Percentiles rank a stretch among this genome's conserved stretches.
Evolutionary conservation across 2,329 filamentous ascomycete genomes (phyloP).

Genomic region (Nemania serpens): DNA sequence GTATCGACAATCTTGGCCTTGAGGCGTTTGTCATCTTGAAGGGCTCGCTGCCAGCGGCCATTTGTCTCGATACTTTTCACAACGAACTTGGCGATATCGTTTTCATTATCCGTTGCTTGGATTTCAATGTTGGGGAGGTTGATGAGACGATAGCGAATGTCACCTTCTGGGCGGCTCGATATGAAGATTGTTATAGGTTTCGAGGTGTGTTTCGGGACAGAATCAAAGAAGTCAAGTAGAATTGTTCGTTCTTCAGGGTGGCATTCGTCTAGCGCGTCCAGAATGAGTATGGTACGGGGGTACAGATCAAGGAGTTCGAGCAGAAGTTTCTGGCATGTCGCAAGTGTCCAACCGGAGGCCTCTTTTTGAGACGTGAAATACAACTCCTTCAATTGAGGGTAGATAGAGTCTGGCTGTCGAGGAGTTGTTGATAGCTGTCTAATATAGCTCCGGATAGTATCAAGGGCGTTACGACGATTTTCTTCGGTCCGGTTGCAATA

Average conservation of each 20-base stretch:
- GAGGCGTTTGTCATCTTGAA: not conserved
- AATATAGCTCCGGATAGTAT: constrained; percentile 14
- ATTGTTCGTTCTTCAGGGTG: not conserved
- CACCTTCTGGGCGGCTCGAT: constrained; percentile 20
- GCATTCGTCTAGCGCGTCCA: constrained; percentile 22
- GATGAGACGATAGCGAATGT: constrained; percentile 14
- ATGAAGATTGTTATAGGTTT: constrained; percentile 23
- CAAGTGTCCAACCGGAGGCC: constrained; percentile 16
- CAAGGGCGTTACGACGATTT: constrained; percentile 2
- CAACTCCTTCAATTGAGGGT: not conserved
- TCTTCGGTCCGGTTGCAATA: constrained; percentile 15
- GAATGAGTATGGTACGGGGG: constrained; percentile 9
- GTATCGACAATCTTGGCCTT: not conserved
- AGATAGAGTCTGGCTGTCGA: not conserved
- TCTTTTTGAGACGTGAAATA: not conserved
- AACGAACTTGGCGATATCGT: constrained; percentile 17
- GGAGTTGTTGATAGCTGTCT: constrained; percentile 9
- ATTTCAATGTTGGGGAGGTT: constrained; percentile 15
- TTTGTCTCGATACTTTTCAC: constrained; percentile 14
- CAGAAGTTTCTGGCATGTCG: constrained; percentile 8
- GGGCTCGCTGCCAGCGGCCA: not conserved
- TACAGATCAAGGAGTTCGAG: constrained; percentile 4
- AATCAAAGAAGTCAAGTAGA: constrained; percentile 12
- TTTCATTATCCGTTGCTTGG: constrained; percentile 15
- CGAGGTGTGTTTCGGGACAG: not conserved